Evolutionary conservation across 2,329 filamentous ascomycete species (phyloP), one percentile per base, ranked within the genome.

Genomic region (Epichloe glyceriae): DNA sequence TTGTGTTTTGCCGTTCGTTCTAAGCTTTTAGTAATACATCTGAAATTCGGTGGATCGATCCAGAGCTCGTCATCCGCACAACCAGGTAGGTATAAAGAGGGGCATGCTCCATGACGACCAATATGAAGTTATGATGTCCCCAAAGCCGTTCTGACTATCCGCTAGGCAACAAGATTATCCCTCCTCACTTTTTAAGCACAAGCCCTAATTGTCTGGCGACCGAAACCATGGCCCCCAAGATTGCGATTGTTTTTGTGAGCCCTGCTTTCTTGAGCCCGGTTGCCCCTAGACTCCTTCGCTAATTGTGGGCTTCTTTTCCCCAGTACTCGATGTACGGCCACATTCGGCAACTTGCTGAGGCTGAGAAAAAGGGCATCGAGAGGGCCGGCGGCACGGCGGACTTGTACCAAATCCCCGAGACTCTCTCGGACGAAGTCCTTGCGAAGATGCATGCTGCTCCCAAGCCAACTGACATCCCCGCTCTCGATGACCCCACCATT

Each of bases 291-390:
- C 26, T 17, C 14, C 15, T 15, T 33, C 6, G 20, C 20, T 51
- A n/a, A 39, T 37, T 15, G 38, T 20, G 42, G 5, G 34, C 34
- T 40, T 12, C 22, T 37, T 35, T 12, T 20, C 44, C 45, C 3
- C 55, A 93, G 87, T 95, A 95, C 75, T 94, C 88, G 59, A 86
- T 89, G 80, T 95, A 93, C 73, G 91, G 93, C 71, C 90, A 96
- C 73, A 85, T 96, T 71, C 73, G 78, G 70, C 72, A 82, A 65
- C 70, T 96, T 61, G 93, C 91, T 62, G 82, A 93, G 69, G 88
- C 89, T 56, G 90, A 97, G 76, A 86, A 90, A 77, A 82, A 79
- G 64, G 93, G 93, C 65, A 87, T 96, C 64, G 84, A 90, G 73
- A 81, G 84, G 64, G 89, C 88, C 56, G 93, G 93, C 57, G 90